Conservation (phyloP, 176 grass and related monocot species). For the Cenchrus americanus region DNA sequence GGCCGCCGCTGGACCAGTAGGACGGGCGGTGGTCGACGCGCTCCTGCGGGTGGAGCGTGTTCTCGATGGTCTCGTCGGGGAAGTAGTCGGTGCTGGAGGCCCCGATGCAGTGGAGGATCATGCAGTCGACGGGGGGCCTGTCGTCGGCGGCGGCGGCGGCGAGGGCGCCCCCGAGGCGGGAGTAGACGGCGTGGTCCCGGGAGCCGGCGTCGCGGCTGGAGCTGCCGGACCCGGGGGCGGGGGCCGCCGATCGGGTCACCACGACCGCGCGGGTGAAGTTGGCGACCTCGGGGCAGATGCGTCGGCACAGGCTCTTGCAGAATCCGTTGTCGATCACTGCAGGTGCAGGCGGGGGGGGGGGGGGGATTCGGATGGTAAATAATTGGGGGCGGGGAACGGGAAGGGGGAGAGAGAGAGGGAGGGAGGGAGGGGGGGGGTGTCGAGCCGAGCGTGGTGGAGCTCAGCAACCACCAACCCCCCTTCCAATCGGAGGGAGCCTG, state of each 20-base stretch:
- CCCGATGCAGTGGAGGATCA: conserved; percentile 60
- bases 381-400: background rate
- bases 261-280: conserved; percentile 48
- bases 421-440: too few species aligned
- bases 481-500: too few species aligned
- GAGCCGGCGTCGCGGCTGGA: conserved; percentile 50
- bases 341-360: too few species aligned
- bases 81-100: conserved; percentile 94
- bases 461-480: too few species aligned
- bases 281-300: conserved; percentile 64
- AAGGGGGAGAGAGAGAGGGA: too few species aligned
- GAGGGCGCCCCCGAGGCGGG: conserved; percentile 57
- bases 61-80: conserved; percentile 71
- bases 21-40: conserved; percentile 41
- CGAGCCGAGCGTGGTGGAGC: too few species aligned
- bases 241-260: conserved; percentile 30
- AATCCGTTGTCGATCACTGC: conserved; percentile 70
- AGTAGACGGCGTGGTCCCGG: conserved; percentile 59
- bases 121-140: conserved; percentile 49
- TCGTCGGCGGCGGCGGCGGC: conserved; percentile 44
- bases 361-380: background rate
- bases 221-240: conserved; percentile 50
- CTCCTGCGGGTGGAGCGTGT: conserved; percentile 67
- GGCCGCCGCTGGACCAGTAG: conserved; percentile 92
- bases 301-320: conserved; percentile 54